phyloP scores from a whole-genome alignment of 2,329 filamentous ascomycete genomes.

The Alternaria brassicicola region DNA sequence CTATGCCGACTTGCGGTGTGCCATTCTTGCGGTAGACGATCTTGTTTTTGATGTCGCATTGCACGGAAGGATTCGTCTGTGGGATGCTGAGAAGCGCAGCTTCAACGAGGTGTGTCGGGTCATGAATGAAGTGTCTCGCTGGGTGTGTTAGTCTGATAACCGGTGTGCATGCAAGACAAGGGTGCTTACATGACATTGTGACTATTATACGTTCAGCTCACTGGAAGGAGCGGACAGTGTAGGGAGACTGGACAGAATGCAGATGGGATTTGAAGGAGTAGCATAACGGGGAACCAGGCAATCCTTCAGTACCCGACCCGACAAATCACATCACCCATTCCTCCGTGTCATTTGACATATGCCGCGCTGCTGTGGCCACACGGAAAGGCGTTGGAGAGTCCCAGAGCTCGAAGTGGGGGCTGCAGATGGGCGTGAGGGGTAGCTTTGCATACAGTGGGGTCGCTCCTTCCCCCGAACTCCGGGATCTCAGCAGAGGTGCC shows the following conservation, averaged over 20 bases:
- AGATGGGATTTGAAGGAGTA: not conserved
- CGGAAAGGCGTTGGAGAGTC: conserved; percentile 3
- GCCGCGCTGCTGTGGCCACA: conserved; percentile 6
- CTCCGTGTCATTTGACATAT: conserved; percentile 9
- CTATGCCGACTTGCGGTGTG: conserved; percentile 71
- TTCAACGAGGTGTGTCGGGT: conserved; percentile 78
- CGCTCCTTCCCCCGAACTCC: conserved; percentile 5
- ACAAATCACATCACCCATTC: not conserved
- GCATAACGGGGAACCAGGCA: not conserved
- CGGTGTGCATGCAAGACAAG: not conserved
- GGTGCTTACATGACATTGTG: conserved; percentile 13
- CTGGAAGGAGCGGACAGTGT: not conserved
- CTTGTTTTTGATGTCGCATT: conserved; percentile 80
- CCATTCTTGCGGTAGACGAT: conserved; percentile 55
- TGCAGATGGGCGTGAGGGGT: conserved; percentile 9
- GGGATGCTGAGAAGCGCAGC: conserved; percentile 78
- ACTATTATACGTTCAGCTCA: not conserved
- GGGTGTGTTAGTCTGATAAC: not conserved
- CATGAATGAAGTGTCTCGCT: conserved; percentile 87
- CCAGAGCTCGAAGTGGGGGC: conserved; percentile 9
- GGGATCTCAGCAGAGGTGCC: not conserved
- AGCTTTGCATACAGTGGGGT: conserved; percentile 8
- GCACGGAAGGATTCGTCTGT: conserved; percentile 81
- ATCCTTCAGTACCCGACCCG: conserved; percentile 4
- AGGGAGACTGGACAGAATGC: not conserved